phyloP scores from a whole-genome alignment of 78 protist species.

The Isochrysis galbana region DNA sequence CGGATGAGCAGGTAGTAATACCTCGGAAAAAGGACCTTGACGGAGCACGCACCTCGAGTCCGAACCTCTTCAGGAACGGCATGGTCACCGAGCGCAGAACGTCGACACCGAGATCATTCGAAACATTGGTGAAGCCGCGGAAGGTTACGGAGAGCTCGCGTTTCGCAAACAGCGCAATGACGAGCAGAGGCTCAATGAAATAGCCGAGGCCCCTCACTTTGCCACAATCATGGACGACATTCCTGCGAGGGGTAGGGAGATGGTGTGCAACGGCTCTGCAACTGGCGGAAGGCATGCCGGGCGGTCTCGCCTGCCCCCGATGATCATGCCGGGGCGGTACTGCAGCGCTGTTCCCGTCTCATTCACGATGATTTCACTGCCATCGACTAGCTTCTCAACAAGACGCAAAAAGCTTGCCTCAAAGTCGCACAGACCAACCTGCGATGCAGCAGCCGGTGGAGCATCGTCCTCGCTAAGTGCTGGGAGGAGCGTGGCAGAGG shows the following conservation, averaged over 20 bases:
- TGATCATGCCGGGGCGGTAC: conserved; percentile 67
- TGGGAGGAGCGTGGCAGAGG: no score
- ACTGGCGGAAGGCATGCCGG: no score
- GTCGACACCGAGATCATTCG: conserved; percentile 63
- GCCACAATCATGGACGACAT: conserved; percentile 58
- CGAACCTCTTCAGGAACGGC: conserved; percentile 61
- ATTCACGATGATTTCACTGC: conserved; percentile 60
- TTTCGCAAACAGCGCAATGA: conserved; percentile 89
- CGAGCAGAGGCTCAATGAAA: conserved; percentile 78
- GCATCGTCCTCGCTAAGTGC: no score
- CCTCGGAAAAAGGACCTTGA: no score
- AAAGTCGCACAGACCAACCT: conserved; percentile 48
- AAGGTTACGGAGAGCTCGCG: conserved; percentile 57
- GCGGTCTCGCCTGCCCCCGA: conserved; percentile 70
- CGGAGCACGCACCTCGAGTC: no score
- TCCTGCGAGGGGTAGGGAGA: no score
- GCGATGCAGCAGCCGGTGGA: no score
- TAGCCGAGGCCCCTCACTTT: conserved; percentile 62
- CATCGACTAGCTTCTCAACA: conserved; percentile 69
- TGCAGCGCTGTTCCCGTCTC: conserved; percentile 49
- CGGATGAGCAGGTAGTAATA: no score
- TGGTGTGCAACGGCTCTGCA: no score
- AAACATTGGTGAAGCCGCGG: conserved; percentile 22
- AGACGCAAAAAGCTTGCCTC: conserved; percentile 65
- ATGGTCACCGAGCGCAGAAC: conserved; percentile 81